These are phyloP conservation scores for Trichoderma sp. DNA, from an alignment of 2,329 filamentous ascomycete species.

Conservation along the genomic window DNA sequence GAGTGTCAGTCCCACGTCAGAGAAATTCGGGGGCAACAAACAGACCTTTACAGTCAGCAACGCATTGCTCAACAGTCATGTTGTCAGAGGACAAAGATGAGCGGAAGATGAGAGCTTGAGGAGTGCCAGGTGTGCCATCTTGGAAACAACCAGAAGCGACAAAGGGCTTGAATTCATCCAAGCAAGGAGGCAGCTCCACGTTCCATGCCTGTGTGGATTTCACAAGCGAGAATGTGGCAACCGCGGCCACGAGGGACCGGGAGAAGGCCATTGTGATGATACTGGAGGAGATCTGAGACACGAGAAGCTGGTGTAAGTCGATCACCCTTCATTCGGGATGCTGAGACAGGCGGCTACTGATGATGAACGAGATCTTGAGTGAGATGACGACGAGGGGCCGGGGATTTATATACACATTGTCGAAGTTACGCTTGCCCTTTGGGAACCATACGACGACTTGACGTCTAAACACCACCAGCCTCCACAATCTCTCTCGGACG, in stretches of 20 bases:
- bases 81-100: slow-evolving; percentile 39
- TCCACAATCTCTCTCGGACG: neutral
- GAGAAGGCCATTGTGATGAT: slow-evolving; percentile 23
- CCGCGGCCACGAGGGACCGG: slow-evolving; percentile 34
- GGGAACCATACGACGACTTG: neutral
- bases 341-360: neutral
- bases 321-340: neutral
- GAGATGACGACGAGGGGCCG: neutral
- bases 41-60: slow-evolving; percentile 51
- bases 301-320: neutral
- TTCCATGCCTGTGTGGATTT: slow-evolving; percentile 44
- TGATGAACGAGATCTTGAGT: neutral
- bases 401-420: slow-evolving; percentile 13
- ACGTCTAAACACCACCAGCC: neutral
- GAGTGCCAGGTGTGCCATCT: slow-evolving; percentile 34
- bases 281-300: neutral
- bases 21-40: neutral
- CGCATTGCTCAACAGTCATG: slow-evolving; percentile 52
- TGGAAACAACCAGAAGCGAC: slow-evolving; percentile 51
- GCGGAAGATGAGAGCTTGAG: slow-evolving; percentile 44
- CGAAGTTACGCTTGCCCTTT: neutral
- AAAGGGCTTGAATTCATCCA: slow-evolving; percentile 48
- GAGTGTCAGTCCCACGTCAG: neutral
- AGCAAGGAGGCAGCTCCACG: slow-evolving; percentile 47
- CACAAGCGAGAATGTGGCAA: slow-evolving; percentile 43